Base-by-base conservation (phyloP, 176 grass and related monocot genomes). In the Musa acuminata region DNA sequence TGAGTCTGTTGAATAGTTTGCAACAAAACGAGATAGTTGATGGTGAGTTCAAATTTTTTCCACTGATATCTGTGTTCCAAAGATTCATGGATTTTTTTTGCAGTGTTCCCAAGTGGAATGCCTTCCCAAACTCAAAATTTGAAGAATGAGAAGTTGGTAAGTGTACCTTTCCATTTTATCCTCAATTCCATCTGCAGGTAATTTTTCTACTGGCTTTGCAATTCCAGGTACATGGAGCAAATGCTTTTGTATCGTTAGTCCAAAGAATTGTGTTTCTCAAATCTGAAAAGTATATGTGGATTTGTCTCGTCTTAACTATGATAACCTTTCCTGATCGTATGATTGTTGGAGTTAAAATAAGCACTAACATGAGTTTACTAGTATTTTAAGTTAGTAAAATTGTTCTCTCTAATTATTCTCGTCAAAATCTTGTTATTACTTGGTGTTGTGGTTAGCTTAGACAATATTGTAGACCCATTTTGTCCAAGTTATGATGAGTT, bases 1-100 rank as follows among this genome's bases (percentile, higher is more conserved):
- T 87, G 83, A 94, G 89, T 69, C 62, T 99, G 20, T 53, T 99
- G 64, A 91, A 88, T 86, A 87, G 69, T 53, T 84, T 99, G 84
- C 95, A 99, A 82, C 95, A 87, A 49, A 91, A 86, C 77, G 95
- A 99, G 51, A 78, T 79, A 82, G 73, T 43, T 84, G 88, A 91
- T 72, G 88, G 95, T 93, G 80, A 86, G 76, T 79, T 67, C 13
- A 69, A 78, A 58, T 72, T 75, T 13, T 69, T 51, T 8, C 11
- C 64, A 13, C 66, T 25, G 9, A 13, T 48, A 76, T 70, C 58
- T 55, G 76, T 43, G 43, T 73, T 62, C 51, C 52, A 22, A 52
- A 80, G 72, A 49, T 20, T 22, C 70, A 80, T 60, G 13, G 13
- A 43, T 1, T 2, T 71, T 13, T 74, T 27, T 11, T 20, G n/a